phyloP scores from a whole-genome alignment of 2,329 filamentous ascomycete genomes.

The Penicillium sp. region DNA sequence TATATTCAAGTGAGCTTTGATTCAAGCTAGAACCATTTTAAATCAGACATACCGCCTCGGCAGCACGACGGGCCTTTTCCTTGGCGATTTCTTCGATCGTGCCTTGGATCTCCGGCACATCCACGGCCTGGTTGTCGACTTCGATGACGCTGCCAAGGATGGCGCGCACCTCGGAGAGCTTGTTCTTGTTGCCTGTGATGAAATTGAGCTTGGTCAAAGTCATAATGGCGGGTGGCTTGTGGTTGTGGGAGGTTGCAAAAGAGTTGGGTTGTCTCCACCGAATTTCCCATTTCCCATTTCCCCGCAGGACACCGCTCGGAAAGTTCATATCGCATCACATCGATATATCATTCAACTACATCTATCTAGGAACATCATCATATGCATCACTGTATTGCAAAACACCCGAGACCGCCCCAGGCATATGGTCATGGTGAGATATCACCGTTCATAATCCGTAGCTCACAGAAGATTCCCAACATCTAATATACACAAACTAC shows the following conservation, averaged over 20 bases:
- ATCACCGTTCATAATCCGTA: conserved; percentile 25
- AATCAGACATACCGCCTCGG: conserved; percentile 58
- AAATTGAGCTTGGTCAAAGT: conserved; percentile 66
- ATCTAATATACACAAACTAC: conserved; percentile 29
- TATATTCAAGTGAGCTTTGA: background rate
- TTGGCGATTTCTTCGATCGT: conserved; percentile 83
- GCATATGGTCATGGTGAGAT: conserved; percentile 18
- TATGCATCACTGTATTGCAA: conserved; percentile 24
- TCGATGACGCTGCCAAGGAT: conserved; percentile 72
- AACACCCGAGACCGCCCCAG: conserved; percentile 13
- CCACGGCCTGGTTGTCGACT: conserved; percentile 67
- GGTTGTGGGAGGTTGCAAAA: background rate
- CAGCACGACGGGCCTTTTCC: conserved; percentile 81
- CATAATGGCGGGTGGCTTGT: conserved; percentile 34
- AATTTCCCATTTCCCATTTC: background rate
- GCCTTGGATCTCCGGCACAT: conserved; percentile 86
- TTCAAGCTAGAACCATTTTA: background rate
- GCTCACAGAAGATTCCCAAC: conserved; percentile 19
- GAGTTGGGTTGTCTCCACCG: conserved; percentile 1
- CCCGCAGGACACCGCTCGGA: conserved; percentile 4
- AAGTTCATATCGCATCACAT: background rate
- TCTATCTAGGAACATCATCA: conserved; percentile 9
- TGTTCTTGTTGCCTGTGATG: conserved; percentile 94
- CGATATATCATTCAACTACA: background rate
- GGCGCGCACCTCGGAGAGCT: conserved; percentile 80